A percentile compares a stretch with the other conserved stretches of the same genome.
Conservation (phyloP, 2,329 filamentous ascomycete genomes). For the Fusarium lateritium region DNA sequence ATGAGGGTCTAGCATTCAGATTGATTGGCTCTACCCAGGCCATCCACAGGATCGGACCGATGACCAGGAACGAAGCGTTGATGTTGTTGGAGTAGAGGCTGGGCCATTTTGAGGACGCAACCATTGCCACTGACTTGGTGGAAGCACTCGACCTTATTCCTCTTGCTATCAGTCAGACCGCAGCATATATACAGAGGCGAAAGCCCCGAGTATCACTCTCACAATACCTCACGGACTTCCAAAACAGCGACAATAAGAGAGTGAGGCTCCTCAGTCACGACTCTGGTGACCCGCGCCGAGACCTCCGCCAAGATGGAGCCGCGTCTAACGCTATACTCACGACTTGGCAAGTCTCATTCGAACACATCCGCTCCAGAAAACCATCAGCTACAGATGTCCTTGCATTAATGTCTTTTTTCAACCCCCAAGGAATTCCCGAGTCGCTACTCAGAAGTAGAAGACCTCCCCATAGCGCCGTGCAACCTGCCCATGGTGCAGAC, state of each 20-base stretch:
- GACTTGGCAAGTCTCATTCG: conserved; percentile 18
- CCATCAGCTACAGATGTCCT: conserved; percentile 12
- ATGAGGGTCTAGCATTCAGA: too few species aligned
- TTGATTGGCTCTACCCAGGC: too few species aligned
- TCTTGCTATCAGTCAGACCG: conserved; percentile 52
- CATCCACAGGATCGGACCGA: not conserved
- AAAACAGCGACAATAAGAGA: conserved; percentile 47
- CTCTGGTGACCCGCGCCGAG: conserved; percentile 12
- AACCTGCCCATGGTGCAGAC: too few species aligned
- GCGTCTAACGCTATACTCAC: conserved; percentile 10
- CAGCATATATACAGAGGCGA: conserved; percentile 44
- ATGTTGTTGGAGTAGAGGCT: not conserved
- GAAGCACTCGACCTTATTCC: conserved; percentile 47
- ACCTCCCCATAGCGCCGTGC: not conserved
- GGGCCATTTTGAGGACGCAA: not conserved
- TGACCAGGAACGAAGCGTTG: not conserved
- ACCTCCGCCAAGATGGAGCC: conserved; percentile 22
- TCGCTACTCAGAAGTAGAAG: not conserved
- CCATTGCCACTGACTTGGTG: not conserved
- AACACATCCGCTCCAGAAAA: conserved; percentile 5
- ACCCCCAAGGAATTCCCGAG: not conserved
- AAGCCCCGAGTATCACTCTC: conserved; percentile 39
- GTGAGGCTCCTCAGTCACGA: conserved; percentile 46
- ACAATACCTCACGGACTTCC: conserved; percentile 52
- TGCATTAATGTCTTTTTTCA: conserved; percentile 21